Evolutionary conservation across 768 basidiomycete genomes (phyloP), one percentile per base, ranked within the genome.

Genomic region (Agaricus blazei): DNA sequence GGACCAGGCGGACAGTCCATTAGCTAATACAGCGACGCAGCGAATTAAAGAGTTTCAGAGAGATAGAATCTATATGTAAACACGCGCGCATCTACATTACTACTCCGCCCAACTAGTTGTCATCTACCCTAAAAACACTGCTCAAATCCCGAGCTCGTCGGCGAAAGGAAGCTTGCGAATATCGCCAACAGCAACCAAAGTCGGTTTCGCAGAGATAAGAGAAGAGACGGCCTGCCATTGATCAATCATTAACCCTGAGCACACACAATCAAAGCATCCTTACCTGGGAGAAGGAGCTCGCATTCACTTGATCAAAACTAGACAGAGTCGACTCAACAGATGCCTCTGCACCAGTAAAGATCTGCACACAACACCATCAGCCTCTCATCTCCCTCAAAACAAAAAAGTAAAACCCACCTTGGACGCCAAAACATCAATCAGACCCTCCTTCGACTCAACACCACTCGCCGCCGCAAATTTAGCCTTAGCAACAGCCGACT

Each of bases 151-250:
- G 57, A 93, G 71, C 68, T 92, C 90, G 64, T 93, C 91, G 62
- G 84, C 81, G 66, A 87, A 87, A 12, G 97, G 96, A 47, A 98
- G 78, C 29, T 80, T 65, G 62, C 77, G 72, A 60, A 85, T 72
- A 65, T 96, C 84, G 44, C 95, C 97, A 48, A 98, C 78, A 9
- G 85, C 88, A 40, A 98, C 92, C 61, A 79, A 92, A 26, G 93
- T 94, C 19, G 95, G 90, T 72, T 92, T 90, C 62, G 76, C 70
- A 67, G 84, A 81, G 65, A 90, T 70, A 44, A 96, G 78, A 37
- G 80, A 69, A 3, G 85, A 74, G 44, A 84, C 79, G 48, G 84
- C 80, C 90, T 91, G 12, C 31, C 52, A 26, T 40, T 14, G 6
- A 51, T 0, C 19, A 37, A 34, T 26, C 11, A 28, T 9, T 4